Conservation (phyloP, 2,329 filamentous ascomycete genomes). For the Fusarium sp. region DNA sequence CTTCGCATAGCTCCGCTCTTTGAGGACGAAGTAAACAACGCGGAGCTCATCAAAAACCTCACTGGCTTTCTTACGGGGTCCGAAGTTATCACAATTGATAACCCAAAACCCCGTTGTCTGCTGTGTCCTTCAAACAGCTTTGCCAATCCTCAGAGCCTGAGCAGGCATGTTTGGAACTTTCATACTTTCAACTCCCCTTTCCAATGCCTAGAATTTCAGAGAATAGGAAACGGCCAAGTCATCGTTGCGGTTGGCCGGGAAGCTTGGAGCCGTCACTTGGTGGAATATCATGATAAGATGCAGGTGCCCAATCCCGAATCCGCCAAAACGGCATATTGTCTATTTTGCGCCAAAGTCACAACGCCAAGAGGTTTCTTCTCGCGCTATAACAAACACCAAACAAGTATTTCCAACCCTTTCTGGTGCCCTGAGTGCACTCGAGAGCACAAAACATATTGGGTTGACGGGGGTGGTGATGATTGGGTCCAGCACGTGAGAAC, state of each 20-base stretch:
- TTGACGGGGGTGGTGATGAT: not conserved
- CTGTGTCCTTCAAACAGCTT: not conserved
- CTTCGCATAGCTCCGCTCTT: not conserved
- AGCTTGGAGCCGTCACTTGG: not conserved
- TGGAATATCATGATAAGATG: not conserved
- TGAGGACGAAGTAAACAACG: not conserved
- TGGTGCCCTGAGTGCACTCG: not conserved
- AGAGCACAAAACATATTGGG: not conserved
- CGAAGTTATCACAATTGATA: not conserved
- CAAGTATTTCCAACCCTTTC: not conserved
- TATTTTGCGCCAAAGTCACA: not conserved
- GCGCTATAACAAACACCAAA: not conserved
- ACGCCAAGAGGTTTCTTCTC: not conserved
- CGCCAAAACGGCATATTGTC: not conserved
- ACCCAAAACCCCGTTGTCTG: not conserved
- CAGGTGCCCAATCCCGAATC: not conserved
- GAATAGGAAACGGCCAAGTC: not conserved
- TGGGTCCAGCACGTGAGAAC: not conserved
- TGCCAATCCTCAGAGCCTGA: not conserved
- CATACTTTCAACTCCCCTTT: not conserved
- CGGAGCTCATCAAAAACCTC: not conserved
- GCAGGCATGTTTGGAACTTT: not conserved
- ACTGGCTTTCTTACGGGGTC: not conserved
- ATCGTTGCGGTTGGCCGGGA: not conserved
- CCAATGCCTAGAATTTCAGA: not conserved